phyloP scores from a whole-genome alignment of 2,329 filamentous ascomycete genomes.

The Immersiporthe knoxdaviesiana region DNA sequence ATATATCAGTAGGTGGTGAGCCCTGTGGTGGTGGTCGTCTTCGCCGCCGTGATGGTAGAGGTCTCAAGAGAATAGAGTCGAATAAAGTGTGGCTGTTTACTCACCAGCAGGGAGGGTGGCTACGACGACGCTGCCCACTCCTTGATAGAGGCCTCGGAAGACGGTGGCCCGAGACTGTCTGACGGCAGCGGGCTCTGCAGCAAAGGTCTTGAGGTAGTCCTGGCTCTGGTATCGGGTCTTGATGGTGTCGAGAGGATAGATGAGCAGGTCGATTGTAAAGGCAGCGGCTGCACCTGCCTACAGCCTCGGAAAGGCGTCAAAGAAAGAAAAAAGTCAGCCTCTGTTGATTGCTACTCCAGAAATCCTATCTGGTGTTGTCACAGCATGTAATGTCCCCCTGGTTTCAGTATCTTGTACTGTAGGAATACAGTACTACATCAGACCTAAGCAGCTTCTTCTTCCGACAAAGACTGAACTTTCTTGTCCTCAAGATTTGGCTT shows the following conservation, averaged over 20 bases:
- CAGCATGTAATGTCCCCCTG: background rate
- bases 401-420: background rate
- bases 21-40: background rate
- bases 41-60: background rate
- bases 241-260: constrained; percentile 87
- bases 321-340: background rate
- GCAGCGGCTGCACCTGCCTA: constrained; percentile 85
- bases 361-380: background rate
- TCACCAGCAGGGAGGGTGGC: constrained; percentile 82
- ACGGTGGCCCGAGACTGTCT: constrained; percentile 53
- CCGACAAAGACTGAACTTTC: background rate
- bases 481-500: background rate
- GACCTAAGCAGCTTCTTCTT: background rate
- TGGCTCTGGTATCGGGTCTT: constrained; percentile 85
- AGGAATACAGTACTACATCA: background rate
- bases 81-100: background rate
- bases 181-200: constrained; percentile 57
- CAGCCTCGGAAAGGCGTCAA: background rate
- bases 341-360: background rate
- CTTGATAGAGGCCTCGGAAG: constrained; percentile 81
- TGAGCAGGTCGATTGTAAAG: constrained; percentile 80
- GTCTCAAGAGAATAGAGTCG: background rate
- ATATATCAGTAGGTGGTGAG: background rate
- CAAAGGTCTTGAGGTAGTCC: constrained; percentile 71
- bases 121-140: constrained; percentile 80